Conservation (phyloP, 495 filamentous ascomycete species). For the Trichocladium antarcticum region DNA sequence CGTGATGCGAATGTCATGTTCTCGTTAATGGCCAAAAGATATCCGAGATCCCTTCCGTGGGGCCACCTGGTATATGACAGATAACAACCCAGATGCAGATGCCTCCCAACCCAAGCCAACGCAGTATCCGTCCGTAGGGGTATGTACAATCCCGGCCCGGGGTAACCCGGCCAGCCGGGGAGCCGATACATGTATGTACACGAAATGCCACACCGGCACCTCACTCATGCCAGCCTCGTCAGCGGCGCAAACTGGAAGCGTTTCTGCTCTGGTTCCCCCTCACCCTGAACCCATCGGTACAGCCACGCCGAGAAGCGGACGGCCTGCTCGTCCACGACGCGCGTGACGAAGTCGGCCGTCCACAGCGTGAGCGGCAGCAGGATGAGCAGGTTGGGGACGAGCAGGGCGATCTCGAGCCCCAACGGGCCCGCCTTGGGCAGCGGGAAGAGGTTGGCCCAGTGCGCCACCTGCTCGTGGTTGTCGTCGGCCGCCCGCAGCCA, state of each 20-base stretch:
- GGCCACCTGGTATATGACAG: no score
- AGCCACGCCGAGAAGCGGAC: slow-evolving; percentile 44
- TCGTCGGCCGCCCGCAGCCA: slow-evolving; percentile 21
- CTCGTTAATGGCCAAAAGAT: no score
- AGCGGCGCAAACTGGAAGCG: slow-evolving; percentile 4
- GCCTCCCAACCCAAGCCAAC: no score
- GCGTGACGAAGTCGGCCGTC: slow-evolving; percentile 45
- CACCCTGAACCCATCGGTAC: slow-evolving; percentile 29
- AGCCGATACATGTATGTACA: no score
- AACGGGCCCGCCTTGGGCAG: slow-evolving; percentile 42
- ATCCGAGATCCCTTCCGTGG: no score
- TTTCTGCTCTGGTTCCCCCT: slow-evolving; percentile 8
- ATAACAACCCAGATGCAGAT: no score
- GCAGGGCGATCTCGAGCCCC: slow-evolving; percentile 44
- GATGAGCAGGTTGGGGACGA: slow-evolving; percentile 43
- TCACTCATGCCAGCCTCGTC: slow-evolving; percentile 12
- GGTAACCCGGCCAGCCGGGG: no score
- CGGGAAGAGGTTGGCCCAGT: slow-evolving; percentile 39
- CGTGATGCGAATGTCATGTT: no score
- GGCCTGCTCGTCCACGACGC: slow-evolving; percentile 45
- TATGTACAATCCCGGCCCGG: no score
- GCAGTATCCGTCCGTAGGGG: no score
- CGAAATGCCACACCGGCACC: background rate
- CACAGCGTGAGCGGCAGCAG: slow-evolving; percentile 47
- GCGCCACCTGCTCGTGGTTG: slow-evolving; percentile 24